Conservation (phyloP, 257 asterid genomes). For the Solanum infundibuliforme region DNA sequence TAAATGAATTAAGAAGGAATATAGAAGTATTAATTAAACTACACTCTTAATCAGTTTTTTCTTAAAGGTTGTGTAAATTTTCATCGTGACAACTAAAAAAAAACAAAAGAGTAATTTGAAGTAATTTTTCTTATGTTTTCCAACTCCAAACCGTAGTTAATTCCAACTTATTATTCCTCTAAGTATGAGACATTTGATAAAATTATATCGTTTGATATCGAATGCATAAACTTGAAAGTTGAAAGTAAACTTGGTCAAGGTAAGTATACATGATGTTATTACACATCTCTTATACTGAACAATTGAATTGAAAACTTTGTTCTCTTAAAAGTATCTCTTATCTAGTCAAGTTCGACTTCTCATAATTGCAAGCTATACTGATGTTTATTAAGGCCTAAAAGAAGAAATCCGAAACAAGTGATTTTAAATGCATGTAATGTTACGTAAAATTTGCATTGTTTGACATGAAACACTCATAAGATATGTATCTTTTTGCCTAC, state of each 20-base stretch:
- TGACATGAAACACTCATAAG: background rate
- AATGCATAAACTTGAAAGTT: background rate
- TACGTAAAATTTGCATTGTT: background rate
- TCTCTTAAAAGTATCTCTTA: background rate
- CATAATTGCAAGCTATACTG: background rate
- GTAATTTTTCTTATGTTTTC: background rate
- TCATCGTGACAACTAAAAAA: background rate
- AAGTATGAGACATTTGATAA: background rate
- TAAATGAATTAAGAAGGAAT: no score
- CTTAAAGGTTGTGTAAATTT: no score
- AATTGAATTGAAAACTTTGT: background rate
- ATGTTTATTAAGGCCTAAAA: background rate
- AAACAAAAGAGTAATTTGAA: background rate
- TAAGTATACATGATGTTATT: background rate
- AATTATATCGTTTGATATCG: background rate
- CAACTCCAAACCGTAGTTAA: background rate
- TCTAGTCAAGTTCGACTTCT: background rate
- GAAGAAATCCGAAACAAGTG: rapidly evolving
- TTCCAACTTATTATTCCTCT: background rate
- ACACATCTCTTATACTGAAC: background rate
- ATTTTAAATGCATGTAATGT: background rate
- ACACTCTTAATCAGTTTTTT: no score
- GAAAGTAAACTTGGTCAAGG: background rate
- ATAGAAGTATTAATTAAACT: background rate
- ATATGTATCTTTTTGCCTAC: background rate